Percentiles rank a stretch among this genome's conserved stretches.
Conservation (phyloP, 1,284 basidiomycete genomes). For the Boletus semigastroideus region DNA sequence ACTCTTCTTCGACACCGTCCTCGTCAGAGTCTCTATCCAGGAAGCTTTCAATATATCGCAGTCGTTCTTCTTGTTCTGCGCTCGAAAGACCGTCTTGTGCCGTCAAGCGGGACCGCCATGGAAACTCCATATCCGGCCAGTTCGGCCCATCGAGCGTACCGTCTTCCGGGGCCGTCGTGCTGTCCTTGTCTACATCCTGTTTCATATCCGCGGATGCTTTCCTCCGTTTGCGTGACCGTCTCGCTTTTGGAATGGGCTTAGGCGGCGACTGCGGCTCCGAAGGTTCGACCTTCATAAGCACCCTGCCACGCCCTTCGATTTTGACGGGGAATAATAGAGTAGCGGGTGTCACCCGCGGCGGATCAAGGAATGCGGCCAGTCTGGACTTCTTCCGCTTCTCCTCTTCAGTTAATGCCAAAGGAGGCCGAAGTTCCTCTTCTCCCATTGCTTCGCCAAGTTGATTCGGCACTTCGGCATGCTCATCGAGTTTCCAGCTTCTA, state of each 20-base stretch:
- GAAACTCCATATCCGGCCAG: constrained; percentile 75
- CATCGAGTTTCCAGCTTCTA: constrained; percentile 19
- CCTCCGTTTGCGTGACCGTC: constrained; percentile 36
- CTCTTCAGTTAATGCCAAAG: constrained; percentile 48
- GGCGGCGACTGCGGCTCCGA: constrained; percentile 30
- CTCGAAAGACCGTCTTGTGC: constrained; percentile 51
- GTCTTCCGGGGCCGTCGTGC: constrained; percentile 10
- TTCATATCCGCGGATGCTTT: constrained; percentile 22
- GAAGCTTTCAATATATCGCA: constrained; percentile 35
- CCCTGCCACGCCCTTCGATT: constrained; percentile 64
- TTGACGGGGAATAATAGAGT: constrained; percentile 52
- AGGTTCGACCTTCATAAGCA: constrained; percentile 52
- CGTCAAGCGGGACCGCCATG: constrained; percentile 63
- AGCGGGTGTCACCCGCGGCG: constrained; percentile 17
- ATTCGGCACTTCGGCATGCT: constrained; percentile 23
- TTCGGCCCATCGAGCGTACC: constrained; percentile 47
- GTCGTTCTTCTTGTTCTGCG: constrained; percentile 55
- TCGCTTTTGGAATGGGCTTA: constrained; percentile 36
- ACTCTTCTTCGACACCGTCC: constrained; percentile 31
- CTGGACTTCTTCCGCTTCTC: constrained; percentile 63
- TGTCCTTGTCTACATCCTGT: constrained; percentile 13
- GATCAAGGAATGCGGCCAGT: constrained; percentile 56
- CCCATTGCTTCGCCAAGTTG: constrained; percentile 36
- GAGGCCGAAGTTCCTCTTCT: constrained; percentile 35
- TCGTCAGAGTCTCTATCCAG: constrained; percentile 38